phyloP scores from a whole-genome alignment of 768 basidiomycete genomes.

The Psilocybe tampanensis region DNA sequence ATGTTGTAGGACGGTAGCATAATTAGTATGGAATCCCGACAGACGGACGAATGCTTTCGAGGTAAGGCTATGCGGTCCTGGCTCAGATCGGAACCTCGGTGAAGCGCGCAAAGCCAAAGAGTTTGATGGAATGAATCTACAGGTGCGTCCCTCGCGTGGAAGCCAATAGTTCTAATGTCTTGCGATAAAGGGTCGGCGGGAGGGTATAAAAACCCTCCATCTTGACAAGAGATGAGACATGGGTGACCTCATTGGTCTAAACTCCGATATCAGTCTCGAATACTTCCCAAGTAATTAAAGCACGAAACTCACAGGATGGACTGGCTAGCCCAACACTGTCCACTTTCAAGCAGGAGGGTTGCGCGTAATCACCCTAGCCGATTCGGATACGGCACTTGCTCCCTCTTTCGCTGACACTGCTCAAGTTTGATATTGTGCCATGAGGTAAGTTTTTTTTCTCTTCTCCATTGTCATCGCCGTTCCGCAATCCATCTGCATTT shows the following conservation, averaged over 20 bases:
- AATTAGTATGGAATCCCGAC: conserved; percentile 13
- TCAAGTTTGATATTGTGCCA: background rate
- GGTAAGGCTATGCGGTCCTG: conserved; percentile 18
- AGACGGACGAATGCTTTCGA: conserved; percentile 5
- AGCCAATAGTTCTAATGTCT: background rate
- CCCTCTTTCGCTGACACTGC: background rate
- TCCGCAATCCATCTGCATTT: background rate
- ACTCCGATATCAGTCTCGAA: background rate
- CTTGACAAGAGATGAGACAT: background rate
- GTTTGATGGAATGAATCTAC: conserved; percentile 10
- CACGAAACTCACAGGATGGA: background rate
- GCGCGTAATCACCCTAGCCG: background rate
- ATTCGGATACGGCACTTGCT: background rate
- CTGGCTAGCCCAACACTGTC: background rate
- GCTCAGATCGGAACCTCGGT: conserved; percentile 7
- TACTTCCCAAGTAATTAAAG: background rate
- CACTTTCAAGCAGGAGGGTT: background rate
- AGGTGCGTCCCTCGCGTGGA: background rate
- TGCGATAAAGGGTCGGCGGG: background rate
- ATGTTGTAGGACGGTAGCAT: conserved; percentile 21
- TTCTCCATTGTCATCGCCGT: background rate
- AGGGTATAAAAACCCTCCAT: background rate
- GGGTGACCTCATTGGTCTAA: background rate
- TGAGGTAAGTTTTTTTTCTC: background rate
- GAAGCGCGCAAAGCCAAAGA: conserved; percentile 5